Evolutionary conservation across 2,329 filamentous ascomycete species (phyloP).

Genomic region (Arachnomyces sp.): DNA sequence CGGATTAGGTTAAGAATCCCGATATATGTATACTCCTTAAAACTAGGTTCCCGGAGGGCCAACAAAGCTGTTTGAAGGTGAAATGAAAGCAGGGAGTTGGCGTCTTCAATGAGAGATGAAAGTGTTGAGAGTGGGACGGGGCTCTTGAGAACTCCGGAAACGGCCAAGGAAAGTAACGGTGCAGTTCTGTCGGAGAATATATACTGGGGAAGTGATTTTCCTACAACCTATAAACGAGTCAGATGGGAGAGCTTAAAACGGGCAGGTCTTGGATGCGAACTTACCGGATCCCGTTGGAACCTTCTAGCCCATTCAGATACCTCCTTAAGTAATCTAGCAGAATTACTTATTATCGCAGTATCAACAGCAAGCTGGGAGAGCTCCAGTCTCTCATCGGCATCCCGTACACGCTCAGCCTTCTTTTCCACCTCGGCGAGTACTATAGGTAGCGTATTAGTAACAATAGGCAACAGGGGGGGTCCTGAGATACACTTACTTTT

Average conservation of each 20-base stretch:
- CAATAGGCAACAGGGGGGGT: neutral
- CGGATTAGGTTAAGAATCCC: neutral
- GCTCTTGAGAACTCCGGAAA: neutral
- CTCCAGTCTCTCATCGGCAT: neutral
- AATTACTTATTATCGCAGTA: constrained; percentile 2
- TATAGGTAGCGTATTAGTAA: neutral
- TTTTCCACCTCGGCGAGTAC: constrained; percentile 5
- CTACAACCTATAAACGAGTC: neutral
- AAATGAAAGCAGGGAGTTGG: constrained; percentile 5
- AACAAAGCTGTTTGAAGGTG: constrained; percentile 4
- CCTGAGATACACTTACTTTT: constrained; percentile 1
- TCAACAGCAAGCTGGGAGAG: constrained; percentile 2
- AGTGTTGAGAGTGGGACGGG: constrained; percentile 5
- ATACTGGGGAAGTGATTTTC: neutral
- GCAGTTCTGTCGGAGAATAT: neutral
- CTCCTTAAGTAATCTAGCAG: constrained; percentile 3
- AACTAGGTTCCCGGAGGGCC: constrained; percentile 5
- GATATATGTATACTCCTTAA: neutral
- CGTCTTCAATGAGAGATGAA: constrained; percentile 1
- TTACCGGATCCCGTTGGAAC: constrained; percentile 10
- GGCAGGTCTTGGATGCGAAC: neutral
- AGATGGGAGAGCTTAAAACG: neutral
- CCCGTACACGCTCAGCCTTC: constrained; percentile 3
- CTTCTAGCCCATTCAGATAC: constrained; percentile 6
- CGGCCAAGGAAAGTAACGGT: constrained; percentile 3